phyloP scores from a whole-genome alignment of 345 rosid genomes.

The Dimocarpus longan region DNA sequence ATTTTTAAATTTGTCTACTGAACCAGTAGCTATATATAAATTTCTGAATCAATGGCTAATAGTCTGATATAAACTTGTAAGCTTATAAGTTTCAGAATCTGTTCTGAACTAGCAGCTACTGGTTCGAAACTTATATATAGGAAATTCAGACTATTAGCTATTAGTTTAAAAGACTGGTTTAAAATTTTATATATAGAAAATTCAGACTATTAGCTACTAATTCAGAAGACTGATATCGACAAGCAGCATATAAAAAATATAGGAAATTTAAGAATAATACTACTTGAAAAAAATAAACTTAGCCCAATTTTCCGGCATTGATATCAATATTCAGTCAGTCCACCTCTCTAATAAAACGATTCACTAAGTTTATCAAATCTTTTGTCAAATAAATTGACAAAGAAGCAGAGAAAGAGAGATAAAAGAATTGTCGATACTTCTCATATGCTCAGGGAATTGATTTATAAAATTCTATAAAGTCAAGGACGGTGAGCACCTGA shows the following conservation, averaged over 20 bases:
- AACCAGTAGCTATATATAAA: no score
- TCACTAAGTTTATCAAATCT: conserved; percentile 17
- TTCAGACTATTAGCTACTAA: no score
- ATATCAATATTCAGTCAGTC: background rate
- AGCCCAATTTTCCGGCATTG: conserved; percentile 33
- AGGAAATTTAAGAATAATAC: conserved; percentile 32
- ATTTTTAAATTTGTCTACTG: no score
- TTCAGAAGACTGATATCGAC: conserved; percentile 18
- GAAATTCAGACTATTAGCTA: no score
- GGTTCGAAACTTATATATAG: no score
- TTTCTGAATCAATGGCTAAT: no score
- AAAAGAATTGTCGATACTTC: conserved; percentile 36
- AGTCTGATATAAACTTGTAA: no score
- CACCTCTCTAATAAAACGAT: conserved; percentile 4
- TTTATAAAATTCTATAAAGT: conserved; percentile 45
- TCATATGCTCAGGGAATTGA: conserved; percentile 48
- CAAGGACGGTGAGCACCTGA: conserved; percentile 33
- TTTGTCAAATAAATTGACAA: conserved; percentile 27
- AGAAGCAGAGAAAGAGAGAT: conserved; percentile 25
- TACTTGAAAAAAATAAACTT: conserved; percentile 37
- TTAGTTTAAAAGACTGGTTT: no score
- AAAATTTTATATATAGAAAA: no score
- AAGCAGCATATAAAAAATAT: conserved; percentile 32
- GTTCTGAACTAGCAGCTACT: no score
- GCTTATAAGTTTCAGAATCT: no score